A percentile compares a stretch with the other conserved stretches of the same genome.
These are phyloP conservation scores for Aspergillus ochraceus DNA, from an alignment of 2,329 filamentous ascomycete species.

Conservation along the genomic window DNA sequence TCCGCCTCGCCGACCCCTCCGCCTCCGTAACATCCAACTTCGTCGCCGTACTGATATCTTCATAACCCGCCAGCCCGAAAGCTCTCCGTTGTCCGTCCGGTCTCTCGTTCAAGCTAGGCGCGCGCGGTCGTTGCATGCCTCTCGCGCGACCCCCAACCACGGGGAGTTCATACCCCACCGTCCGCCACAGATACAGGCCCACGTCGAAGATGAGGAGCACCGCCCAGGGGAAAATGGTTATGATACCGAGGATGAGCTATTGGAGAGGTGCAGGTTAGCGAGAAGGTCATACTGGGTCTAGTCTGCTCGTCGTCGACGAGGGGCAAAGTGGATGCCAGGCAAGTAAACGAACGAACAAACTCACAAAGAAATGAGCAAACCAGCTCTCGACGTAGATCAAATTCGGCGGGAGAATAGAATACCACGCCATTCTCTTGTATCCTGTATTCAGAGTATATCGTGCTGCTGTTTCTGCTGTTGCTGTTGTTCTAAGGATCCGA, in stretches of 20 bases:
- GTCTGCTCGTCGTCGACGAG: constrained; percentile 3
- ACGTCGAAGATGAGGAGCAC: constrained; percentile 64
- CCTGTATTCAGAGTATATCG: not conserved
- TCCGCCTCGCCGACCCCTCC: constrained; percentile 9
- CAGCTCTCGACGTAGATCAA: constrained; percentile 61
- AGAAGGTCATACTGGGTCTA: not conserved
- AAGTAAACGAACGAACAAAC: constrained; percentile 24
- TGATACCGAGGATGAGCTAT: constrained; percentile 60
- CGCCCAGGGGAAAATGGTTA: constrained; percentile 64
- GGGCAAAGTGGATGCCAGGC: not conserved
- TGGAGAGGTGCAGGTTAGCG: not conserved
- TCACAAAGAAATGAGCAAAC: constrained; percentile 63
- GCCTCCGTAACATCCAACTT: constrained; percentile 5
- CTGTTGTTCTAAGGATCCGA: not conserved
- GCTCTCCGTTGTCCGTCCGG: constrained; percentile 48
- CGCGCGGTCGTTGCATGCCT: constrained; percentile 60
- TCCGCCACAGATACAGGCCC: constrained; percentile 61
- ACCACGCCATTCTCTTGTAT: constrained; percentile 57
- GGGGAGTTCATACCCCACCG: constrained; percentile 59
- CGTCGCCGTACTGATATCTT: constrained; percentile 9
- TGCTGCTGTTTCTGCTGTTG: too few relatives aligned
- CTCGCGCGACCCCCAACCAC: constrained; percentile 61
- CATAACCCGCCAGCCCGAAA: constrained; percentile 29
- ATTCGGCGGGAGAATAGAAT: constrained; percentile 63
- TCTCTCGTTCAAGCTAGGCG: constrained; percentile 61